These are phyloP conservation scores for Cicer chorassanicum DNA, from an alignment of 306 rosid genomes.

Conservation along the genomic window DNA sequence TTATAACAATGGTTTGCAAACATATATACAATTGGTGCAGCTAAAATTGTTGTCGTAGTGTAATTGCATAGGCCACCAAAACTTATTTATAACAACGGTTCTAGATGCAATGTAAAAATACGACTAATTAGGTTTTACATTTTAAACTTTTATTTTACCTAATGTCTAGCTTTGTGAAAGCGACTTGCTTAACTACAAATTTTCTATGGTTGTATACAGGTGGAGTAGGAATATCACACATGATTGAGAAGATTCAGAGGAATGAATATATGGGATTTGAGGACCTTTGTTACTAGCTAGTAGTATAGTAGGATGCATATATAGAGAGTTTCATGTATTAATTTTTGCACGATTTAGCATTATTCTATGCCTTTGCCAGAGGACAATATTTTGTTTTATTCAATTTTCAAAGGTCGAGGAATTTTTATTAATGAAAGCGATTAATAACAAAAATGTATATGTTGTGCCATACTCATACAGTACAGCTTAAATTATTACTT, in stretches of 20 bases:
- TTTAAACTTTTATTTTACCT: neutral
- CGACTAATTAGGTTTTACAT: neutral
- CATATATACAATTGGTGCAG: neutral
- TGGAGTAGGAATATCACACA: slow-evolving; percentile 73
- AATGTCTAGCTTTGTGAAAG: neutral
- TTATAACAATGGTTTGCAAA: too few species aligned
- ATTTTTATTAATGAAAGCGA: neutral
- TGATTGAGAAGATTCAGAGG: slow-evolving; percentile 52
- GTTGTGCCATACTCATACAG: too few species aligned
- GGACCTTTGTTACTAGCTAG: slow-evolving; percentile 56
- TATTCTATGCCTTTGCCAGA: neutral
- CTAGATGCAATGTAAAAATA: neutral
- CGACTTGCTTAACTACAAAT: neutral
- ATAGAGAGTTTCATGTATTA: neutral
- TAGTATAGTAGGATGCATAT: neutral
- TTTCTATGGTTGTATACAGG: slow-evolving; percentile 49
- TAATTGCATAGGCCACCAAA: neutral
- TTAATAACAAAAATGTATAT: neutral
- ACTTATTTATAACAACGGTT: neutral
- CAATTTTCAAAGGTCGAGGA: neutral
- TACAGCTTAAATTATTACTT: too few species aligned
- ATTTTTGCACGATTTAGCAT: neutral
- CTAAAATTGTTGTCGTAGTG: neutral
- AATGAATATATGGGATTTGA: slow-evolving; percentile 79
- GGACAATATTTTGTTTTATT: neutral